phyloP scores from a whole-genome alignment of 768 basidiomycete species.

The Sporobolomyces roseus region DNA sequence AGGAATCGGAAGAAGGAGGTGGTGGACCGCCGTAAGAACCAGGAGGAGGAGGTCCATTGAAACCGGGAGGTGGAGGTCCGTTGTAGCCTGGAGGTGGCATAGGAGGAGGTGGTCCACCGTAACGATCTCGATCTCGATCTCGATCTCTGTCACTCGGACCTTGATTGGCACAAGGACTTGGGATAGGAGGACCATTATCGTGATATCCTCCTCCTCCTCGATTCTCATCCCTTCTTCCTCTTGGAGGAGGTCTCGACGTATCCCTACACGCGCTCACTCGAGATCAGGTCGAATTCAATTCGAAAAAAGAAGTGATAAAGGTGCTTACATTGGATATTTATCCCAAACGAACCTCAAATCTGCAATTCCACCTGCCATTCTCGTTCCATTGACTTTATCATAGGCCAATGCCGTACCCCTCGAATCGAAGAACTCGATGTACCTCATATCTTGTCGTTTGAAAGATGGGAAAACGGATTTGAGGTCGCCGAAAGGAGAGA shows the following conservation, averaged over 20 bases:
- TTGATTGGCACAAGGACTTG: too few species aligned
- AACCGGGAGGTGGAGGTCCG: background rate
- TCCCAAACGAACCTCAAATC: constrained; percentile 87
- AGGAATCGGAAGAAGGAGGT: background rate
- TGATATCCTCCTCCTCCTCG: too few species aligned
- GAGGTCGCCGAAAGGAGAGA: constrained; percentile 85
- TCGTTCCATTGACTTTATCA: constrained; percentile 73
- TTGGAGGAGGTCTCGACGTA: constrained; percentile 7
- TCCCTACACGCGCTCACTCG: background rate
- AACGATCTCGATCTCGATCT: too few species aligned
- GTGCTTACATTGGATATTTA: constrained; percentile 26
- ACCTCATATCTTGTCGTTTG: constrained; percentile 55
- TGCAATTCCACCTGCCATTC: constrained; percentile 78
- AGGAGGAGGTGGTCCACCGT: constrained; percentile 10
- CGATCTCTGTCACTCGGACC: too few species aligned
- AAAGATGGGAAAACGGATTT: constrained; percentile 62
- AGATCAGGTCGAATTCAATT: too few species aligned
- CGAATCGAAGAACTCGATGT: constrained; percentile 91
- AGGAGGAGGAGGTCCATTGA: constrained; percentile 2
- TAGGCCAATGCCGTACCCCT: constrained; percentile 63
- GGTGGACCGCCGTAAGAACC: constrained; percentile 1
- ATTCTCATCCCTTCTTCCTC: background rate
- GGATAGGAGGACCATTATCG: too few species aligned
- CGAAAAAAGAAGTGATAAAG: too few species aligned
- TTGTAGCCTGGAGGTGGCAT: background rate